A percentile compares a stretch with the other conserved stretches of the same genome.
Conservation (phyloP, 2,329 filamentous ascomycete genomes). For the Arthrinium phaeospermum region DNA sequence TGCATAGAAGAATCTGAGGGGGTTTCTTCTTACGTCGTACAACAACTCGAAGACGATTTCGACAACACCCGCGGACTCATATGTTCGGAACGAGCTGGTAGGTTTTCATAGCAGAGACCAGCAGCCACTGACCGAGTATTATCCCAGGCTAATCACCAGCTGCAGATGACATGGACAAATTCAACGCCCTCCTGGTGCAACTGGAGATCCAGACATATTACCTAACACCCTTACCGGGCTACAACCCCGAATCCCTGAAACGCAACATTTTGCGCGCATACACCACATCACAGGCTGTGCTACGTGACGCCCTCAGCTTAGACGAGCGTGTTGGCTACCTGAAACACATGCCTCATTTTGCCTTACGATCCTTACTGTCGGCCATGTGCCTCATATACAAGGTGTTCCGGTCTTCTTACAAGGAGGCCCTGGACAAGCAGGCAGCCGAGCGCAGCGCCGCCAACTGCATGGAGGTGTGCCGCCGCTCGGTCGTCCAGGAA, state of each 20-base stretch:
- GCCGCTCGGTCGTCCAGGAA: conserved; percentile 53
- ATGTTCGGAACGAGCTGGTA: conserved; percentile 54
- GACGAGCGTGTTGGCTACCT: conserved; percentile 46
- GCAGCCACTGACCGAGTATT: background rate
- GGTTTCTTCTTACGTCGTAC: conserved; percentile 53
- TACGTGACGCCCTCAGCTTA: conserved; percentile 49
- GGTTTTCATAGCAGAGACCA: conserved; percentile 16
- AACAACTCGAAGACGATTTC: conserved; percentile 58
- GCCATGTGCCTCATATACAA: conserved; percentile 53
- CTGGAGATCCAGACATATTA: conserved; percentile 62
- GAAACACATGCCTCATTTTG: conserved; percentile 54
- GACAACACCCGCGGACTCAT: conserved; percentile 52
- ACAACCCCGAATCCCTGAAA: conserved; percentile 45
- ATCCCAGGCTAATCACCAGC: background rate
- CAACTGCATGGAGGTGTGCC: conserved; percentile 44
- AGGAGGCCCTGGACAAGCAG: conserved; percentile 35
- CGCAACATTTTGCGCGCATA: conserved; percentile 53
- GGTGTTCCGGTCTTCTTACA: conserved; percentile 51
- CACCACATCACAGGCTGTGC: conserved; percentile 52
- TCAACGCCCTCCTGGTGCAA: conserved; percentile 54
- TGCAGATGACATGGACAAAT: conserved; percentile 51
- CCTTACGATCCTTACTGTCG: conserved; percentile 53
- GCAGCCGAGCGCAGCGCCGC: conserved; percentile 32
- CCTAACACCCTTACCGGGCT: conserved; percentile 51
- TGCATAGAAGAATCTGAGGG: conserved; percentile 53